Base-by-base conservation (phyloP, 2,329 filamentous ascomycete species). In the Tolypocladium sp. region DNA sequence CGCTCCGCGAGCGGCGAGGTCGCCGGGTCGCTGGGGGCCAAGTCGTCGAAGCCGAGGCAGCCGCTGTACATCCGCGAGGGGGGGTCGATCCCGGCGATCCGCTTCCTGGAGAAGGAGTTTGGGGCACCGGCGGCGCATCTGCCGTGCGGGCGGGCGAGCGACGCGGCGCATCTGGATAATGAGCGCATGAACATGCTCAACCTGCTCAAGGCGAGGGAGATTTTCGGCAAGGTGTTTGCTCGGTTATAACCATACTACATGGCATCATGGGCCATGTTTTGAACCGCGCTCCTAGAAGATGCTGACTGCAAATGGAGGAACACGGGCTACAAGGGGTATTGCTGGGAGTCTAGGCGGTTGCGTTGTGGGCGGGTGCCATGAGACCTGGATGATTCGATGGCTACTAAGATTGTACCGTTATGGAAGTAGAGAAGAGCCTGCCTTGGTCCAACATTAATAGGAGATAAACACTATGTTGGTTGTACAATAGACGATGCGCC, bases 41-140 rank as follows among this genome's bases (percentile, higher is more conserved):
- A 44, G 54, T 49, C 59, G 5, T 51, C 46, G 40, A 74, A 71
- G 42, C 73, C 76, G 4, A 79, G 77, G 62, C 89, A 87, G 66
- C 93, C 92, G 0, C 79, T 99, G 4, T 97, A 96, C 71, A 99
- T 99, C 65, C 85, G 94, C 12, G 94, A 99, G 74, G 94, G 94
- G 15, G 94, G 94, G 6, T 95, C 90, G 0, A 99, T 99, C 65
- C 94, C 94, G 0, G 91, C 91, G 0, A 97, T 97, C 59, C 80
- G 94, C 7, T 97, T 97, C 69, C 71, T 97, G 42, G 93, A 97
- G 72, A 96, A 96, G 76, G 91, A 96, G 67, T 97, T 97, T 69
- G 82, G 82, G 3, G 94, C 94, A 0, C 92, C 92, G 0, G 93
- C 94, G 0, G 93, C 93, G 0, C 92, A 97, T 72, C 75, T 99